Evolutionary conservation across 768 basidiomycete genomes (phyloP), one percentile per base, ranked within the genome.

Genomic region (Amanita muscaria): DNA sequence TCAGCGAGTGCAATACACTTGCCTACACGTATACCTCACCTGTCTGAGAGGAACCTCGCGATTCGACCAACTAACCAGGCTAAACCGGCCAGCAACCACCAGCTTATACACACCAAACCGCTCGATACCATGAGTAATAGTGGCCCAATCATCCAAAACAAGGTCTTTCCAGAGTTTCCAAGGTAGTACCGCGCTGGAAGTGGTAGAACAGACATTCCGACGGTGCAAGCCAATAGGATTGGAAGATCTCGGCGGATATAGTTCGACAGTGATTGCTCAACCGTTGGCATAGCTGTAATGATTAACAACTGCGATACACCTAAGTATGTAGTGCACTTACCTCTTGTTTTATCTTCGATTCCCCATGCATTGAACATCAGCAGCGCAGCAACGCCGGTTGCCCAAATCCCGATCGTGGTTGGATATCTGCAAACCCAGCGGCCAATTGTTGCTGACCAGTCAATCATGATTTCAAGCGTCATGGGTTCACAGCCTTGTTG

Each of bases 371-470:
- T 60, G 51, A 75, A 80, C 16, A 85, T 44, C 0, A 81, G 54
- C 12, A 86, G 51, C 3, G 74, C 67, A 1, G 79, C 74, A n/a
- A 88, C 61, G 3, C 85, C 89, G 2, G 83, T 64, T 2, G 79
- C 70, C 84, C 92, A 96, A 21, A 74, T 73, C 3, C 81, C 66
- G 0, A 87, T 53, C 2, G 80, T 79, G 24, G 77, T 81, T 37
- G 83, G 74, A 63, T 89, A 97, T 18, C 94, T 71, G 14, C 79
- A 65, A 1, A 80, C 78, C 59, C 78, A 72, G 29, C 84, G 71
- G 2, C 87, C 88, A 5, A 88, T 47, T 1, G 83, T 88, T 8
- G 74, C 68, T 59, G 69, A 66, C 78, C 80, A 79, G 56, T 92
- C 87, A 5, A 94, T 56, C 11, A 63, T 61, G n/a, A 94, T 56